Evolutionary conservation across 495 filamentous ascomycete species (phyloP), one percentile per base, ranked within the genome.

Genomic region (Ascodesmis nigricans): DNA sequence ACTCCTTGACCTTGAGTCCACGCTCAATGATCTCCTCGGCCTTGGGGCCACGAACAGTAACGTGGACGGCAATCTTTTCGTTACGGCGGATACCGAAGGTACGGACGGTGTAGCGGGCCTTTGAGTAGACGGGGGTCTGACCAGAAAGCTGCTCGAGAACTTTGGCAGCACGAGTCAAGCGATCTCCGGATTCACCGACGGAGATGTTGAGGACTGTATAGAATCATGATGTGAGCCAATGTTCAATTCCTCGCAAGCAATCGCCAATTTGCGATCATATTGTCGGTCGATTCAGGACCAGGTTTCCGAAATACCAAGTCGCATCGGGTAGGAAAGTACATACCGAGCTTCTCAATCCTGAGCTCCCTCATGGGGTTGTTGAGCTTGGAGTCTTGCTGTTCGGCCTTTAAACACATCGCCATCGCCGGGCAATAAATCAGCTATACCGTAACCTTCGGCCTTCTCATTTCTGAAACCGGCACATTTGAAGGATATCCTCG

Each of bases 31-130:
- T 99, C 64, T 99, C 90, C 72, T 99, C 90, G 41, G 90, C 90
- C 73, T 99, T 99, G 64, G 90, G 81, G 50, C 90, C 90, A 56
- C 90, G 87, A 63, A 99, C 82, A 57, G 90, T 99, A 56, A 99
- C 90, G 65, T 99, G 90, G 40, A 99, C 90, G 45, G 90, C 69
- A 55, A 97, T 95, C 75, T 95, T 97, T 61, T 97, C 87, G 73
- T 97, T 95, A 77, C 87, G 81, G 57, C 90, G 84, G 70, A 99
- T 99, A 75, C 90, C 90, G 69, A 99, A 99, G 56, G 83, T 93
- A 64, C 90, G 83, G 71, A 99, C 90, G 49, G 90, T 99, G 75
- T 95, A 99, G 55, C 90, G 80, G 60, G 90, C 90, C 74, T 99
- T 99, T 29, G 37, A 42, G 78, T 99, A 99, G 62, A 99, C 90